These are phyloP conservation scores for Xylona heveae DNA, from an alignment of 495 filamentous ascomycete genomes.

Conservation along the genomic window DNA sequence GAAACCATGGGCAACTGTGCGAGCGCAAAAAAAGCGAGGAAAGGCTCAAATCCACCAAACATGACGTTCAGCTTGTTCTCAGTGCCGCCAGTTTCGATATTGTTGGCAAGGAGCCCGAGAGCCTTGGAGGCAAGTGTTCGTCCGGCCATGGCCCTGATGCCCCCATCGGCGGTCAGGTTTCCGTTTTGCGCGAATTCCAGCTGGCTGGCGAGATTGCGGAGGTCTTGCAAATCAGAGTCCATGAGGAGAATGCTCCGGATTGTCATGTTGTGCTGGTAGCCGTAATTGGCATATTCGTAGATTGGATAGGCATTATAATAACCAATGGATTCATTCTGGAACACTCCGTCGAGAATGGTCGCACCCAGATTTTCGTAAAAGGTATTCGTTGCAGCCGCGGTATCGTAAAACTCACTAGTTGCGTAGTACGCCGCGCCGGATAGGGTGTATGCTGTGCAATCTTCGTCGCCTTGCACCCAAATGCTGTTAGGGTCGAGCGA, in stretches of 20 bases:
- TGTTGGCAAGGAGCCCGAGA: constrained; percentile 28
- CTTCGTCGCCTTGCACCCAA: constrained; percentile 32
- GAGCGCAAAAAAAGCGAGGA: constrained; percentile 56
- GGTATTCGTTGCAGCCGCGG: constrained; percentile 16
- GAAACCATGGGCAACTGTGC: constrained; percentile 30
- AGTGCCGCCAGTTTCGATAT: constrained; percentile 20
- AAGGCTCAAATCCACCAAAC: constrained; percentile 50
- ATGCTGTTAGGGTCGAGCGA: constrained; percentile 29
- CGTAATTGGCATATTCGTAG: constrained; percentile 58
- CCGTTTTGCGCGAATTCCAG: constrained; percentile 45
- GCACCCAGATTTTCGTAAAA: constrained; percentile 29
- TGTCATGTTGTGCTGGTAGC: constrained; percentile 43
- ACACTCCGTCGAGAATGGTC: constrained; percentile 16
- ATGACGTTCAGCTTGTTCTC: constrained; percentile 36
- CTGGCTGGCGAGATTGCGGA: constrained; percentile 40
- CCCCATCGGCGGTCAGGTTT: constrained; percentile 24
- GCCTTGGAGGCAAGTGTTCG: constrained; percentile 44
- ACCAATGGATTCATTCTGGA: constrained; percentile 18
- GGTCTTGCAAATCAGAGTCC: constrained; percentile 29
- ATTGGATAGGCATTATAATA: constrained; percentile 38
- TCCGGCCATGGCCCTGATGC: constrained; percentile 39
- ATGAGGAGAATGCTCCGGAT: constrained; percentile 31
- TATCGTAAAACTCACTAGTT: constrained; percentile 17
- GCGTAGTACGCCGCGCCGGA: constrained; percentile 18
- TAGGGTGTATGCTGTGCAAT: constrained; percentile 25